Base-by-base conservation (phyloP, 2,329 filamentous ascomycete species). In the Sordariomycetes sp. region DNA sequence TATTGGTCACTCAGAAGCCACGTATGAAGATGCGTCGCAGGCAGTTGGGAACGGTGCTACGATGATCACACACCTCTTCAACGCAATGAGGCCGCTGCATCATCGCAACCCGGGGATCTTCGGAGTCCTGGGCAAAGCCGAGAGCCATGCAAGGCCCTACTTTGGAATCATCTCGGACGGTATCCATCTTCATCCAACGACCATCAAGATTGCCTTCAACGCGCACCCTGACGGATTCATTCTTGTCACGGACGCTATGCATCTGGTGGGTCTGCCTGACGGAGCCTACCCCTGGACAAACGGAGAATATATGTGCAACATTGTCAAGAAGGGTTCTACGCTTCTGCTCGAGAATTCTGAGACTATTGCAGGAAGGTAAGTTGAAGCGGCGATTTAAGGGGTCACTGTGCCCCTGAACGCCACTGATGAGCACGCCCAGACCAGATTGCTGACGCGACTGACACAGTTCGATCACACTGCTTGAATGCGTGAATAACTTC, bases 51-150 rank as follows among this genome's bases (percentile, higher is more conserved):
- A 77, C 6, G 87, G 87, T 33, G 85, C 84, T 3, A 83, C 74
- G 32, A 94, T 93, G 85, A 83, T 94, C 44, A 94, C 87, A 0
- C 87, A 94, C 50, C 69, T 94, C 2, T 94, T 94, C 73, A 94
- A 94, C 54, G 87, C 87, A 18, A 94, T 94, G 87, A 73, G 79
- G 1, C 86, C 86, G 11, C 75, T 94, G 33, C 85, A 92, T 55
- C 86, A 95, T 65, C 82, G 88, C 38, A 87, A 94, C 57, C 87
- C 88, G 0, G 87, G 87, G 24, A 78, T 94, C 46, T 94, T 94
- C 53, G 88, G 88, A 19, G 75, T 93, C 1, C 64, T 95, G 11
- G 86, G 87, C 39, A 72, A 73, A 41, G 71, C 71, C 8, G 72
- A 80, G 46, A 66, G 57, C 40, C 49, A 63, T 35, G 54, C 60